Base-by-base conservation (phyloP, 2,329 filamentous ascomycete genomes). In the Trichoderma sp. region DNA sequence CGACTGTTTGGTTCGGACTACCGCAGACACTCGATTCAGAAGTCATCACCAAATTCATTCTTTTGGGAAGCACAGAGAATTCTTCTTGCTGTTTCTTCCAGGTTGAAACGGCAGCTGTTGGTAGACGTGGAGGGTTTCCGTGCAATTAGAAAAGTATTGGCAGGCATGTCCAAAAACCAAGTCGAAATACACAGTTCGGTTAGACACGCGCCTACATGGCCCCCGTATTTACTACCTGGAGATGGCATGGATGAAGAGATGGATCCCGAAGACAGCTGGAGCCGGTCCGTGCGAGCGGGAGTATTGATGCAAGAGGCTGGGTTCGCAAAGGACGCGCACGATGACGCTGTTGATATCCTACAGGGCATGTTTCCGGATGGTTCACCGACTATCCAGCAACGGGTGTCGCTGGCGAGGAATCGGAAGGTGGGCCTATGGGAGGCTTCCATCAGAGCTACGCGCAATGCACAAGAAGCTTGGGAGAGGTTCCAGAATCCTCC, bases 401-500 rank as follows among this genome's bases (percentile, higher is more conserved):
- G 79, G 51, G 75, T 74, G 18, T 66, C 75, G 1, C 32, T 79
- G 24, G 71, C 68, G 3, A 70, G 71, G 8, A 65, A 70, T 15
- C 76, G 75, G 32, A 63, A 70, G 3, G 63, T 79, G n/a, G 74
- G 74, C 21, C 34, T 76, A 0, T 91, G 89, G 89, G 87, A 87
- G 43, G 86, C 86, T 72, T 85, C 84, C 32, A 84, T 91, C 53
- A 83, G 82, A 73, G 85, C 89, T 0, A 91, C 89, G 6, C 84
- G 89, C 28, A 90, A 91, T 75, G 82, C 86, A 1, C 84, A 87
- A 71, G 89, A 91, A 76, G 89, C 89, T 4, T 91, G 89, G 89
- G 82, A 82, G 6, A 80, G 82, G 57, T 85, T 87, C 72, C 81
- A 82, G 71, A 77, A 77, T 72, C 82, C 82, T 1, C 83, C 82